phyloP scores from a whole-genome alignment of 208 protist genomes.

The Wallacemonas sp. region DNA sequence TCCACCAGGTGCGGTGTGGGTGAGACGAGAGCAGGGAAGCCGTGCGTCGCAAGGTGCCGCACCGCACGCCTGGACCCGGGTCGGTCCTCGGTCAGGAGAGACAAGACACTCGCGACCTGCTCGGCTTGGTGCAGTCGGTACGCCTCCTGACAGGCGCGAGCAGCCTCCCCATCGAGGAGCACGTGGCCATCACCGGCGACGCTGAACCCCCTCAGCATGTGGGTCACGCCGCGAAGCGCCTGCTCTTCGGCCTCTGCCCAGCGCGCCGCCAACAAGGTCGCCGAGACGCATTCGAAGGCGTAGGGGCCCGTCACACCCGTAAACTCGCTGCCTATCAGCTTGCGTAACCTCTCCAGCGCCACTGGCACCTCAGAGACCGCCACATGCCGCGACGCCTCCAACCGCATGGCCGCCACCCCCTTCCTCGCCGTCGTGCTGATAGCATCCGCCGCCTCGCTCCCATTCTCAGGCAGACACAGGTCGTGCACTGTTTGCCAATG shows the following conservation, averaged over 20 bases:
- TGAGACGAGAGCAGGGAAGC: neutral
- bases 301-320: neutral
- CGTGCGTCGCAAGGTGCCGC: neutral
- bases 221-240: neutral
- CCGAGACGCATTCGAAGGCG: neutral
- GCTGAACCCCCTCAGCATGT: neutral
- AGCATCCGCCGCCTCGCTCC: neutral
- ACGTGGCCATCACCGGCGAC: neutral
- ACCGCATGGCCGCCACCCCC: neutral
- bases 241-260: neutral
- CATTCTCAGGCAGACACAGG: neutral
- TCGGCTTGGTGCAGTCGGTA: constrained; percentile 5
- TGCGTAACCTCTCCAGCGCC: neutral
- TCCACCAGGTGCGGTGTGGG: constrained; percentile 3
- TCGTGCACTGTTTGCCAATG: constrained; percentile 6
- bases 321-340: neutral
- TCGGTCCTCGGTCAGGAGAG: neutral
- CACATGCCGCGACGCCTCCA: neutral
- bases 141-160: constrained; percentile 4
- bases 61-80: neutral
- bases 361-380: neutral
- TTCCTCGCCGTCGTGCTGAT: neutral
- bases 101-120: neutral
- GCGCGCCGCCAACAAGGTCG: neutral
- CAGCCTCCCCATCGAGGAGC: neutral